These are phyloP conservation scores for Neofusicoccum umdonicola DNA, from an alignment of 2,329 filamentous ascomycete species.

Conservation along the genomic window DNA sequence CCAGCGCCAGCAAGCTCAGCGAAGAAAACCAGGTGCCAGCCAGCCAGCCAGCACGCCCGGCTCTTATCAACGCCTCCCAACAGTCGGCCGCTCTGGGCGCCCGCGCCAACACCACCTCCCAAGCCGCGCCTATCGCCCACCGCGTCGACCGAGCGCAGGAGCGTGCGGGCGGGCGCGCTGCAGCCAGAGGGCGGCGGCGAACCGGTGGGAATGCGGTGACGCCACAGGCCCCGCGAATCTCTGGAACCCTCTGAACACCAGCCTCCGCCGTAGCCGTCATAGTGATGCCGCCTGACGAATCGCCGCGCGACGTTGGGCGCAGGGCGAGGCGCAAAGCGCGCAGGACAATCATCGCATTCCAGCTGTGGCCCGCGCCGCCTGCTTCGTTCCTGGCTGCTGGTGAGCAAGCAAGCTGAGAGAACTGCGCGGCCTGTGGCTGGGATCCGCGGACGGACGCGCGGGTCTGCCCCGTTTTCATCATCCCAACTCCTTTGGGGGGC, in stretches of 20 bases:
- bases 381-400: too few relatives aligned
- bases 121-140: neutral
- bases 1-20: neutral
- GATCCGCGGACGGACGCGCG: neutral
- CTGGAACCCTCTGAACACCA: neutral
- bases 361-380: too few relatives aligned
- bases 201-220: neutral
- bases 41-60: neutral
- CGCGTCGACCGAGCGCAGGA: neutral
- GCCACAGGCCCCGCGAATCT: neutral
- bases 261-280: too few relatives aligned
- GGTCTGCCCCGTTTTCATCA: constrained; percentile 9
- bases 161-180: neutral
- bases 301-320: too few relatives aligned
- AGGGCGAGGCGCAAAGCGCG: too few relatives aligned
- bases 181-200: neutral
- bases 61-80: neutral
- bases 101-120: neutral
- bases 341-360: too few relatives aligned
- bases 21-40: neutral
- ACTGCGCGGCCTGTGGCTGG: constrained; percentile 3
- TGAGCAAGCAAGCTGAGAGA: neutral
- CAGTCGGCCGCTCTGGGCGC: neutral
- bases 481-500: neutral
- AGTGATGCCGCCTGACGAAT: too few relatives aligned